Base-by-base conservation (phyloP, 2,329 filamentous ascomycete species). In the Apiospora hydei region DNA sequence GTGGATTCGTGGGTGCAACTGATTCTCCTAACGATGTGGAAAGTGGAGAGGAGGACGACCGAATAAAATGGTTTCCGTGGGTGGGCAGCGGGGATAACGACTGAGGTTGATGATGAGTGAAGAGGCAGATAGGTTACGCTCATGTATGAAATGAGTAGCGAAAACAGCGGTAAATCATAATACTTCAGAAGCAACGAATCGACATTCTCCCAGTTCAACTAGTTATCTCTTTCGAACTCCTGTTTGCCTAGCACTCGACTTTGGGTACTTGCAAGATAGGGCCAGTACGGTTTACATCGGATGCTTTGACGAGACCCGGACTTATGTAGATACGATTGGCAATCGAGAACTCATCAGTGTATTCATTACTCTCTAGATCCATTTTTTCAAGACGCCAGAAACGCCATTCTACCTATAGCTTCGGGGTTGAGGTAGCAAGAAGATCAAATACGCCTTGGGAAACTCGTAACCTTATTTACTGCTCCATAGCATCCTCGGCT, bases 401-500 rank as follows among this genome's bases (percentile, higher is more conserved):
- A 64, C 57, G 57, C 57, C 57, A 14, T 3, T 41, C 57, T 64
- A 64, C 57, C 57, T 64, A 41, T 24, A 64, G 57, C 57, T 64
- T 64, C 57, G 21, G 57, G 57, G 18, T 7, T 64, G 21, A 64
- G 57, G 57, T 64, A 64, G 34, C 21, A 41, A 64, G 57, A 64
- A 64, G 57, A 64, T 64, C 57, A 64, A 41, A 64, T 64, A 64
- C 57, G 57, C 57, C 57, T 41, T 41, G 57, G 18, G 57, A 64
- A 64, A 64, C 34, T 64, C 34, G 57, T 41, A 64, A 64, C 57
- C 30, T 10, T 64, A 41, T 64, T 18, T 83, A 88, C 77, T 87
- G 85, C 80, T 87, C 83, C 88, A 90, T 90, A 69, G 83, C 85
- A 72, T 88, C 87, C 5, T 75, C 83, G 10, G 77, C 79, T 44